phyloP scores from a whole-genome alignment of 768 basidiomycete genomes.

The Pisolithus tinctorius region DNA sequence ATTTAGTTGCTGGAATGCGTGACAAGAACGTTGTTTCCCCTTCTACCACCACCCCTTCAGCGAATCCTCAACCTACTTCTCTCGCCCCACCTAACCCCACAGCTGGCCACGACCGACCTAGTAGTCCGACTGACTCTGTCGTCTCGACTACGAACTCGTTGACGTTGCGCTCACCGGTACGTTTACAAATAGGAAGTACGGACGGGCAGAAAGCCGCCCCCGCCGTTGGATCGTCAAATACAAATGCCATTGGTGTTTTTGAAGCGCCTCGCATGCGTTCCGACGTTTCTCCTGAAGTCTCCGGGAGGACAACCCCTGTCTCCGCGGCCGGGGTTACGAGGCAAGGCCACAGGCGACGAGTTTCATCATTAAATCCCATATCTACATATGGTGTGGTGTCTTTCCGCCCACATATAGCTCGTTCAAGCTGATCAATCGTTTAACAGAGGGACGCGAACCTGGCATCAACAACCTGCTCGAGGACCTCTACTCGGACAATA shows the following conservation, averaged over 20 bases:
- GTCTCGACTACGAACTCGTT: conserved; percentile 66
- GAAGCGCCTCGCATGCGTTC: conserved; percentile 67
- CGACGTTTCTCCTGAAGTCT: conserved; percentile 63
- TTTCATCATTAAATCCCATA: conserved; percentile 51
- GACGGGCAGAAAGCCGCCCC: conserved; percentile 86
- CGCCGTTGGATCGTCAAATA: conserved; percentile 79
- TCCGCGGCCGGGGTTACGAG: conserved; percentile 54
- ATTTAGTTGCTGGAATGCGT: conserved; percentile 36
- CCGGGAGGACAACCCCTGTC: conserved; percentile 73
- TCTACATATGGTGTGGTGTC: conserved; percentile 59
- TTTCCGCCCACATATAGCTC: background rate
- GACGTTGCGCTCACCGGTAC: conserved; percentile 48
- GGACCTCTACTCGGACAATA: conserved; percentile 82
- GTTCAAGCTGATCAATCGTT: background rate
- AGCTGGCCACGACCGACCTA: conserved; percentile 44
- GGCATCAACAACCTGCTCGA: conserved; percentile 87
- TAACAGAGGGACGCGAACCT: conserved; percentile 80
- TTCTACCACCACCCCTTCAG: conserved; percentile 11
- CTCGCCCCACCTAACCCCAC: conserved; percentile 19
- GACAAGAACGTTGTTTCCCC: conserved; percentile 29
- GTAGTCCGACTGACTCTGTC: conserved; percentile 80
- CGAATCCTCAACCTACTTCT: conserved; percentile 8
- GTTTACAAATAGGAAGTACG: conserved; percentile 61
- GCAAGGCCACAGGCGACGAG: conserved; percentile 39
- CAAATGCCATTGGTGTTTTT: conserved; percentile 75